Base-by-base conservation (phyloP, 1,284 basidiomycete genomes). In the Ceratobasidium sp. region DNA sequence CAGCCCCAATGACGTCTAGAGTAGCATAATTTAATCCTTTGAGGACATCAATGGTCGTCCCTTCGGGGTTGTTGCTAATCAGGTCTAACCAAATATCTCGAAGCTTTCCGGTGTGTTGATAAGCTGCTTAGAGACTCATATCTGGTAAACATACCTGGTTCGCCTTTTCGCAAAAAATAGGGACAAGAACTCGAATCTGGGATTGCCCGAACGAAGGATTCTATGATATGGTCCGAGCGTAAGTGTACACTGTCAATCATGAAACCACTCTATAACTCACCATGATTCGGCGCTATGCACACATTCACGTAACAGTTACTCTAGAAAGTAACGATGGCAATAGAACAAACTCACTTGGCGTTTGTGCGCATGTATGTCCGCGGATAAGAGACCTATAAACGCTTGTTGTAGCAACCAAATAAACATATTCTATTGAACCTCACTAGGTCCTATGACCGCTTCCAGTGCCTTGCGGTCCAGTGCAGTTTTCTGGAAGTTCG, bases 1-100 rank as follows among this genome's bases (percentile, higher is more conserved):
- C 85, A 13, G 84, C 78, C 3, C 86, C 86, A 64, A 87, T 86
- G 20, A 87, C 81, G 70, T 87, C 86, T 40, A 87, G 80, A 0
- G 86, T 87, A 5, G 84, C 81, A 52, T 84, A 83, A 7, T 82
- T 83, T 23, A 87, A 80, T 80, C 82, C 85, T 17, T 79, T 77
- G 57, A 84, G 80, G 12, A 86, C 82, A 71, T 87, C 85, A 54
- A 85, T 82, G 64, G 82, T 71, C 9, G 56, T 28, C 1, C 46
- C 62, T 4, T 61, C 75, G 12, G 62, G 57, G 10, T 56, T 33
- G 23, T 74, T 64, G 9, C 42, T 59, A 2, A 80, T 57, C 28
- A 48, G 20, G 5, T 68, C 54, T 15, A 80, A 38, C 78, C 75
- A 78, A 7, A 79, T 77, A n/a, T 80, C 77, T 12, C 79, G 78